Base-by-base conservation (phyloP, 306 rosid species). In the Begonia fuchsioides region DNA sequence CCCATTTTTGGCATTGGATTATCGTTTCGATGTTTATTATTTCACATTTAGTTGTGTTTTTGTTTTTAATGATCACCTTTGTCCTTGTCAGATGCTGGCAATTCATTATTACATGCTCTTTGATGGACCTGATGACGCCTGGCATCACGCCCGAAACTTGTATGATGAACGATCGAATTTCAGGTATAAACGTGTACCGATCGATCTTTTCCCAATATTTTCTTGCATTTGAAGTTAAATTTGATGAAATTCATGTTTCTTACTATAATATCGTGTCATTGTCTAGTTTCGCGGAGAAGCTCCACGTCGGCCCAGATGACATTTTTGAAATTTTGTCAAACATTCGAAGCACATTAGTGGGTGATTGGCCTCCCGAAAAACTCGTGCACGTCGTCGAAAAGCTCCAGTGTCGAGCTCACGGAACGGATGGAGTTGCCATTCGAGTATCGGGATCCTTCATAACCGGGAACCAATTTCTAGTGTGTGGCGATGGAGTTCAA, bases 401-500 rank as follows among this genome's bases (percentile, higher is more conserved):
- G 35, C 35, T 26, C 35, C 35, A 26, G 35, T 26, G 35, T 26
- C 35, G n/a, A n/a, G n/a, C n/a, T n/a, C n/a, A n/a, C n/a, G n/a
- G n/a, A n/a, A n/a, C n/a, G 35, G 35, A 26, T 4, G 35, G 35
- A 26, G 35, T 90, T 41, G 94, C 97, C 46, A 84, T 90, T 50
- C 74, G 97, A 63, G 90, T 90, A 5, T 84, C 93, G 0, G 97
- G 97, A 56, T n/a, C n/a, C n/a, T 84, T 90, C 40, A 76, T 90
- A 35, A 26, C 76, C 47, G 95, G 97, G 40, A 90, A 90, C 49
- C 97, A 84, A 54, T 90, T 90, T 68, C 93, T 90, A 47, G 81
- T 90, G 62, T 90, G 93, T 65, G 97, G 97, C 64, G 97, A 90
- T 26, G 97, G 97, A 12, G 65, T 81, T 61, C 97, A 90, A 64